Evolutionary conservation across 768 basidiomycete genomes (phyloP), one percentile per base, ranked within the genome.

Genomic region (Tricholoma saponaceum): DNA sequence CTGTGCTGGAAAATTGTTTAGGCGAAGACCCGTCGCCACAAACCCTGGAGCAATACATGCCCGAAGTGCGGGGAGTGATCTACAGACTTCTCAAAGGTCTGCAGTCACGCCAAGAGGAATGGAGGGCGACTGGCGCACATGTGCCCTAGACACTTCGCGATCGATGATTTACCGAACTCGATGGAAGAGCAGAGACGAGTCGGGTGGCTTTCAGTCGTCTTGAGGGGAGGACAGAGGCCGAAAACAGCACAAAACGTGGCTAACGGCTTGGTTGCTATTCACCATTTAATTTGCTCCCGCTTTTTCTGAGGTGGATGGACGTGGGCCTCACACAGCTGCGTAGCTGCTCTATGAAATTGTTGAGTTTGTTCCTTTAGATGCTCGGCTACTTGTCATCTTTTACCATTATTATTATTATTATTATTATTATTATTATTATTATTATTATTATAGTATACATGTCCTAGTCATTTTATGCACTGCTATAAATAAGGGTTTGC

Each of bases 81-180:
- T 90, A 86, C 64, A 84, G 80, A 61, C 82, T 98, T 16, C 77
- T 98, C 12, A 86, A 87, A 60, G 94, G 92, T 12, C 79, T 98
- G 16, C 89, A 93, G 58, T 76, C 70, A 49, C 92, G 92, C 64
- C 94, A 96, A 58, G 75, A 73, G 16, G 66, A 69, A 9, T 82
- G 78, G 75, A 70, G 62, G n/a, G 67, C 70, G 13, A 59, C 51
- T 23, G 58, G 65, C 5, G 62, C 41, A 43, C 41, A 20, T 5
- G 14, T 35, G 12, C 13, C 35, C 9, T 35, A 37, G 35, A 16
- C 13, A 14, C 13, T 37, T 14, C 35, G 16, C 14, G 35, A 37
- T 37, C 5, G 35, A 16, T 16, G 4, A 14, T 16, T 5, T 14
- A 16, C 14, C 16, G 35, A 37, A 37, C 4, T 37, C 35, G 35